phyloP scores from a whole-genome alignment of 495 filamentous ascomycete species.

The Cetradonia linearis region DNA sequence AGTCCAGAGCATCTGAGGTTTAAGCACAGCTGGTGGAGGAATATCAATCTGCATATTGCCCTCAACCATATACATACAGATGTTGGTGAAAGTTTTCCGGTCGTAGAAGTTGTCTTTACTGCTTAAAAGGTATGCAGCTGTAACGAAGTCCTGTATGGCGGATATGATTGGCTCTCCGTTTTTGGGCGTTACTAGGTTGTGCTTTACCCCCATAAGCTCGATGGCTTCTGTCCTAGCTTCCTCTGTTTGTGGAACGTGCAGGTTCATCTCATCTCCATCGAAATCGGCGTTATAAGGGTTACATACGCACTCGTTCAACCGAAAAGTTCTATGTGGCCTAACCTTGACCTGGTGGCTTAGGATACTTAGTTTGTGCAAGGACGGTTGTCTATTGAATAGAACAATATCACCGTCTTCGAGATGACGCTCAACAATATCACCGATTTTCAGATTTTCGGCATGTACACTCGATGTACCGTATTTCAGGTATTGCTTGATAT shows the following conservation, averaged over 20 bases:
- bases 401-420: conserved; percentile 94
- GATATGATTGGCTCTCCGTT: conserved; percentile 98
- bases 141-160: conserved; percentile 97
- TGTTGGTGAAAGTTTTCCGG: conserved; percentile 71
- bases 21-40: conserved; percentile 73
- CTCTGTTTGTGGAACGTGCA: conserved; percentile 96
- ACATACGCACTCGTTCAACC: conserved; percentile 95
- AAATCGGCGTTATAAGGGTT: conserved; percentile 99
- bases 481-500: conserved; percentile 62
- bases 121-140: conserved; percentile 80
- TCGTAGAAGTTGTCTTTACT: conserved; percentile 91
- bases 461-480: conserved; percentile 56
- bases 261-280: conserved; percentile 98
- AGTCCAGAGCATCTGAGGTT: conserved; percentile 85
- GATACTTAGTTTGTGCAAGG: conserved; percentile 95
- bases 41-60: conserved; percentile 71
- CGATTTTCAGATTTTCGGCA: conserved; percentile 62
- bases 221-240: conserved; percentile 93
- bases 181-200: conserved; percentile 90
- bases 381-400: conserved; percentile 95
- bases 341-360: conserved; percentile 88
- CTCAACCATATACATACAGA: conserved; percentile 90
- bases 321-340: conserved; percentile 90
- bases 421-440: conserved; percentile 88
- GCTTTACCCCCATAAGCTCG: conserved; percentile 94